Conservation (phyloP, 1,284 basidiomycete species). For the Ganoderma boninense region DNA sequence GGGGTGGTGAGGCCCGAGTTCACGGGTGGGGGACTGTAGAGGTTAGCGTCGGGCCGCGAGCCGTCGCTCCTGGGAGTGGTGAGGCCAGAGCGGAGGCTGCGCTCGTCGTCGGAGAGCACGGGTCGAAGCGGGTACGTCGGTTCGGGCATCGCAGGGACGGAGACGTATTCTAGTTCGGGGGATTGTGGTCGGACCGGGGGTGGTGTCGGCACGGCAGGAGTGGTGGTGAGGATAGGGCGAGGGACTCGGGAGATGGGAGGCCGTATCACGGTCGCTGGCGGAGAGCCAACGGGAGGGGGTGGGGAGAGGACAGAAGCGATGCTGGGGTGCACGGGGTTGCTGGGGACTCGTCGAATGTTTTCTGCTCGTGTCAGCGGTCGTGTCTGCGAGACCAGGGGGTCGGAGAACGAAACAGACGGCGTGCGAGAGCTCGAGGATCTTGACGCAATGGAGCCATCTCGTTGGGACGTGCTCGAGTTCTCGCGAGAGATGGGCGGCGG, state of each 20-base stretch:
- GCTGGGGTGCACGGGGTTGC: not conserved
- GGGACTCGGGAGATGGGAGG: conserved; percentile 7
- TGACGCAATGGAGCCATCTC: conserved; percentile 17
- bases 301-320: conserved; percentile 12
- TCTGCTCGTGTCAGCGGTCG: conserved; percentile 15
- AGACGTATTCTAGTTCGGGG: conserved; percentile 39
- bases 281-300: conserved; percentile 1
- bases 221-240: conserved; percentile 14
- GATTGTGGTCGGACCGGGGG: conserved; percentile 3
- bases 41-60: conserved; percentile 28
- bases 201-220: conserved; percentile 9
- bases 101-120: conserved; percentile 29
- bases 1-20: conserved; percentile 42
- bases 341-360: conserved; percentile 6
- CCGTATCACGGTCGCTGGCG: conserved; percentile 5
- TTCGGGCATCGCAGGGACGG: conserved; percentile 39
- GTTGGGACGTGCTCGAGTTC: conserved; percentile 22
- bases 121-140: conserved; percentile 5
- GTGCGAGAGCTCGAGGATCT: conserved; percentile 23
- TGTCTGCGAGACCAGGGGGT: conserved; percentile 21
- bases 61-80: conserved; percentile 35
- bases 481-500: conserved; percentile 19
- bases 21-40: conserved; percentile 34
- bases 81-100: conserved; percentile 23
- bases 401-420: conserved; percentile 27